phyloP scores from a whole-genome alignment of 345 rosid genomes.

The Arabidopsis thaliana region TAIR10.1 NC_003074.8:9832001-9832500 shows the following conservation, averaged over 20 bases:
- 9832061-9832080: slow-evolving; percentile 14
- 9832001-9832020: no score
- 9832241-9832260: slow-evolving; percentile 10
- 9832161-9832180: slow-evolving; percentile 29
- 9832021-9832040: no score
- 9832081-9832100: slow-evolving; percentile 12
- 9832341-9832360: slow-evolving; percentile 39
- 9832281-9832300: slow-evolving; percentile 24
- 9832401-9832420: slow-evolving; percentile 32
- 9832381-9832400: slow-evolving; percentile 35
- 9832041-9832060: neutral
- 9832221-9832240: slow-evolving; percentile 9
- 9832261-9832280: slow-evolving; percentile 35
- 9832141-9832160: slow-evolving; percentile 19
- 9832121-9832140: slow-evolving; percentile 1
- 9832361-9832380: slow-evolving; percentile 10
- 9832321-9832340: slow-evolving; percentile 37
- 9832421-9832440: neutral
- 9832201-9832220: slow-evolving; percentile 5
- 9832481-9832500: slow-evolving; percentile 4
- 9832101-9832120: neutral
- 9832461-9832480: slow-evolving; percentile 13
- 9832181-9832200: slow-evolving; percentile 27
- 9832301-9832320: slow-evolving; percentile 44
- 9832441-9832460: neutral